These are phyloP conservation scores for Bertia moriformis DNA, from an alignment of 2,329 filamentous ascomycete species.

Conservation along the genomic window DNA sequence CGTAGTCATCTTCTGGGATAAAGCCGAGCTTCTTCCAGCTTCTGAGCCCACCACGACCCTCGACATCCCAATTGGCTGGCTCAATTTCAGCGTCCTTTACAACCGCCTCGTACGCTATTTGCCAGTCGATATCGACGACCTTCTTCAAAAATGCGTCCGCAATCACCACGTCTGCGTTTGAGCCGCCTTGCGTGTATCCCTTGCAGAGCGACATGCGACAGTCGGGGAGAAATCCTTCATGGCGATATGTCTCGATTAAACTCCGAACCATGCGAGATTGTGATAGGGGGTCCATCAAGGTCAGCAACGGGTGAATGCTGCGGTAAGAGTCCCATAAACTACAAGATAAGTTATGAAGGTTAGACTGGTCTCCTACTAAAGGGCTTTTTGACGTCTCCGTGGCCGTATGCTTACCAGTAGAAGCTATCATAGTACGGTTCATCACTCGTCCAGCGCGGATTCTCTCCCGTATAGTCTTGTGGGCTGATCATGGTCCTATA, in stretches of 20 bases:
- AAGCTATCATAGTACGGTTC: constrained; percentile 66
- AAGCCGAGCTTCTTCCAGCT: constrained; percentile 62
- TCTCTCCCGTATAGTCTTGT: constrained; percentile 63
- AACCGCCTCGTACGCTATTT: constrained; percentile 53
- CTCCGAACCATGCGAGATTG: constrained; percentile 56
- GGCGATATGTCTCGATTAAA: constrained; percentile 56
- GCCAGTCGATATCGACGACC: constrained; percentile 47
- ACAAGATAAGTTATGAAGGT: too few relatives aligned
- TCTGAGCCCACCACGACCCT: constrained; percentile 56
- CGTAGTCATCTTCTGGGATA: constrained; percentile 56
- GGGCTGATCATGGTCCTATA: constrained; percentile 61
- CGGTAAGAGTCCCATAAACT: constrained; percentile 59
- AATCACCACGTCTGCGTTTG: constrained; percentile 57
- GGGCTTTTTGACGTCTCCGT: too few relatives aligned
- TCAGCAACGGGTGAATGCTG: constrained; percentile 55
- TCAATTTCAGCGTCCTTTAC: constrained; percentile 60
- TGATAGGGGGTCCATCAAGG: constrained; percentile 47
- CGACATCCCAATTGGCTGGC: constrained; percentile 53
- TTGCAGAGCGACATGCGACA: constrained; percentile 65
- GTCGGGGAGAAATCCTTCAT: constrained; percentile 60
- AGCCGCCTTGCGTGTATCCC: constrained; percentile 62
- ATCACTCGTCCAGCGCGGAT: constrained; percentile 47
- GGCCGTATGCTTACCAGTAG: constrained; percentile 56
- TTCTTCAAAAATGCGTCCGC: constrained; percentile 57
- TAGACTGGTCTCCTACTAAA: background rate